Percentiles rank a stretch among this genome's conserved stretches.
Evolutionary conservation across 2,329 filamentous ascomycete species (phyloP).

Genomic region (Aspergillus sp.): DNA sequence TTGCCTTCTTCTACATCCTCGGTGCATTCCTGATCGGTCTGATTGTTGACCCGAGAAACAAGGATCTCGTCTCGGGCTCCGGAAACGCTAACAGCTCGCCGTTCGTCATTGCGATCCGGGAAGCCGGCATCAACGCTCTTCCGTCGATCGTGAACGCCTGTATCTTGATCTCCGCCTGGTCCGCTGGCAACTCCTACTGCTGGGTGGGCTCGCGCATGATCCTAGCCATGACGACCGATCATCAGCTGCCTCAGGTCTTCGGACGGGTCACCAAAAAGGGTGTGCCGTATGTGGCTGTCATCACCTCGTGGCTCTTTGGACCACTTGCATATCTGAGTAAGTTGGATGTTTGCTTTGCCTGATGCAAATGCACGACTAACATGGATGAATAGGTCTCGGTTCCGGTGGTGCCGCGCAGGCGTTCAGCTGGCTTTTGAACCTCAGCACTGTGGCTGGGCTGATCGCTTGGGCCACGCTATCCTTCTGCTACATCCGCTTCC

Average conservation of each 20-base stretch:
- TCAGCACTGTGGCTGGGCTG: constrained; percentile 47
- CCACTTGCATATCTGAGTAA: constrained; percentile 42
- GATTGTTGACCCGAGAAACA: constrained; percentile 24
- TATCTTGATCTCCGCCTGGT: constrained; percentile 39
- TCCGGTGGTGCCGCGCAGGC: constrained; percentile 34
- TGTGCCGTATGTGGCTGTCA: constrained; percentile 57
- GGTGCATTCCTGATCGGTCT: constrained; percentile 29
- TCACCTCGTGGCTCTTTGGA: constrained; percentile 50
- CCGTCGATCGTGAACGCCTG: constrained; percentile 35
- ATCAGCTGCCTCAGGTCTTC: constrained; percentile 58
- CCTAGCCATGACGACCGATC: constrained; percentile 58
- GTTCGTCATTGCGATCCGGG: constrained; percentile 33
- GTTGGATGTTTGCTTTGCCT: neutral
- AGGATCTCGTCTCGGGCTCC: constrained; percentile 20
- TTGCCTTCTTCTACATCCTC: constrained; percentile 38
- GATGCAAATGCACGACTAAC: neutral
- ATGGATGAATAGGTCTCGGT: constrained; percentile 25
- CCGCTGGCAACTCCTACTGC: constrained; percentile 42
- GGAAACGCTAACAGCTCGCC: constrained; percentile 33
- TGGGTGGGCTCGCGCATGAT: constrained; percentile 58
- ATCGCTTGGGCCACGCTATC: constrained; percentile 48
- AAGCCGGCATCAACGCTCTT: constrained; percentile 32
- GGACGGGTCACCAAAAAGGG: constrained; percentile 51
- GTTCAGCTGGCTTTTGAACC: constrained; percentile 42
- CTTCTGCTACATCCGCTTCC: constrained; percentile 53